phyloP scores from a whole-genome alignment of 495 filamentous ascomycete species.

The Neurospora discreta region DNA sequence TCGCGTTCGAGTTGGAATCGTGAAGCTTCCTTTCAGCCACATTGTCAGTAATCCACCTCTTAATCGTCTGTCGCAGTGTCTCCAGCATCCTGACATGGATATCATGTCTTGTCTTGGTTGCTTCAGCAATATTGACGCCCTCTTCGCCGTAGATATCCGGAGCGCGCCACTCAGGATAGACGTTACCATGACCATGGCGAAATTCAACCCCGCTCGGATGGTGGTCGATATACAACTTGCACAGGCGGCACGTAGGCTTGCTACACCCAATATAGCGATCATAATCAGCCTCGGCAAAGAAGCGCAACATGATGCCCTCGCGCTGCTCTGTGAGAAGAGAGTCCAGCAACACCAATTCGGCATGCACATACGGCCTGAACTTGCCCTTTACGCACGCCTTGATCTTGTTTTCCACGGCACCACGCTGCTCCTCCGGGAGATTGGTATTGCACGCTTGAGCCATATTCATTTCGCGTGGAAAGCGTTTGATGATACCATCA shows the following conservation, averaged over 20 bases:
- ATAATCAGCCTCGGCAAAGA: conserved; percentile 15
- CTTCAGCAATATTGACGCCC: background rate
- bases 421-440: background rate
- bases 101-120: background rate
- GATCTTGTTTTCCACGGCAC: background rate
- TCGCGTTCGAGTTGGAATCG: conserved; percentile 11
- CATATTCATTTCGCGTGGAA: background rate
- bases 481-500: conserved; percentile 5
- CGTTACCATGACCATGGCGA: conserved; percentile 20
- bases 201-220: conserved; percentile 13
- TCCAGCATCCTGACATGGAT: conserved; percentile 4
- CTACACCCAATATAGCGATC: conserved; percentile 26
- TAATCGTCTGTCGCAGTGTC: conserved; percentile 4
- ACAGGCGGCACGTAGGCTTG: conserved; percentile 31
- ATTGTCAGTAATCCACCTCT: background rate
- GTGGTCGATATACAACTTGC: conserved; percentile 18
- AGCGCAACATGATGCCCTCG: conserved; percentile 8
- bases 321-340: conserved; percentile 9
- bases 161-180: conserved; percentile 26
- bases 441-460: background rate
- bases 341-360: conserved; percentile 22
- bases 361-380: conserved; percentile 22
- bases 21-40: background rate
- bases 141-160: conserved; percentile 11
- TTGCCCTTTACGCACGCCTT: background rate